Percentiles rank a stretch among this genome's conserved stretches.
Conservation (phyloP, 306 rosid species). For the Alnus rubra region DNA sequence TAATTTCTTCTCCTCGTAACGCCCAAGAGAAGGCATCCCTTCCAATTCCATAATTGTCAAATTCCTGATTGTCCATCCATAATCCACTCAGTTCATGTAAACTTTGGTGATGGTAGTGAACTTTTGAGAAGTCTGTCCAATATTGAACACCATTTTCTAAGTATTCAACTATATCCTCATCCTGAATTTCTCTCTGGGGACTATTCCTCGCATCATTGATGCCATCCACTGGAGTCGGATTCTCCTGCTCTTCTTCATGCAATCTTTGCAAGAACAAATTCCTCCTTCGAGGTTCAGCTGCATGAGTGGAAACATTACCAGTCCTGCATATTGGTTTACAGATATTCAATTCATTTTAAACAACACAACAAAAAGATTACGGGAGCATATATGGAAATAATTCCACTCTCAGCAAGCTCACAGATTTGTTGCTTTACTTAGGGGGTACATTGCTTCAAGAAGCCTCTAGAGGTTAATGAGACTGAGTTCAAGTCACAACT, state of each 20-base stretch:
- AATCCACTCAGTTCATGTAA: constrained; percentile 71
- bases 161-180: constrained; percentile 56
- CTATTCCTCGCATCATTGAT: constrained; percentile 24
- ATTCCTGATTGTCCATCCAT: constrained; percentile 58
- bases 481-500: not conserved
- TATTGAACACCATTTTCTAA: constrained; percentile 65
- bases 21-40: constrained; percentile 63
- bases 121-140: constrained; percentile 97
- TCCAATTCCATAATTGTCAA: constrained; percentile 84
- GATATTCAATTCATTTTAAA: constrained; percentile 28
- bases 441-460: not conserved
- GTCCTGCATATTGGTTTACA: constrained; percentile 56
- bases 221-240: constrained; percentile 31
- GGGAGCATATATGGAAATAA: not conserved
- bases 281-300: constrained; percentile 52
- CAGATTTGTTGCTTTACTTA: not conserved
- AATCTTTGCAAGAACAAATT: constrained; percentile 80
- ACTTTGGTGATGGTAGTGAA: constrained; percentile 84
- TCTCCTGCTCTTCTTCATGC: constrained; percentile 56
- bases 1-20: constrained; percentile 72
- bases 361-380: not conserved
- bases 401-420: not conserved
- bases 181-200: constrained; percentile 47
- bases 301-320: constrained; percentile 67
- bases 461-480: not conserved